A percentile compares a stretch with the other conserved stretches of the same genome.
phyloP scores from a whole-genome alignment of 768 basidiomycete genomes.

The Phanerochaete sordida region DNA sequence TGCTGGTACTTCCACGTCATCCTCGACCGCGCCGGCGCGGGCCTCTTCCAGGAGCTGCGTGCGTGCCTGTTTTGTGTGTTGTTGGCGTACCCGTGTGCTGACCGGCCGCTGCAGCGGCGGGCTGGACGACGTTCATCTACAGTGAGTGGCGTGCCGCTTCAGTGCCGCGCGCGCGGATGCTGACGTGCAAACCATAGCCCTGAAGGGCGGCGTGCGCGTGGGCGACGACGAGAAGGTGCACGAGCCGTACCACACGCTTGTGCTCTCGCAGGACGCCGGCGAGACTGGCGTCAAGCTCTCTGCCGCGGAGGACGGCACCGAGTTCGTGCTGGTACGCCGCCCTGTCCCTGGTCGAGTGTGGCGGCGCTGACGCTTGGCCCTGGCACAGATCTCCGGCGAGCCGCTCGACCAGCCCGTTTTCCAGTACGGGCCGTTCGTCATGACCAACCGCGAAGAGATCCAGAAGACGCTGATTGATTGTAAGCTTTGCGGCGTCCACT shows the following conservation, averaged over 20 bases:
- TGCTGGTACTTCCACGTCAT: conserved; percentile 90
- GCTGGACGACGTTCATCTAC: conserved; percentile 90
- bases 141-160: conserved; percentile 39
- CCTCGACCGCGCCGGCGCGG: conserved; percentile 48
- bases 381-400: conserved; percentile 69
- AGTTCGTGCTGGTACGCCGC: conserved; percentile 64
- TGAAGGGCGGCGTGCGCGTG: conserved; percentile 64
- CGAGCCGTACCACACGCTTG: conserved; percentile 72
- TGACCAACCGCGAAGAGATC: conserved; percentile 79
- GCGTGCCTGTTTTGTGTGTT: conserved; percentile 25
- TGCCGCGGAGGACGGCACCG: conserved; percentile 57
- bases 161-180: neutral
- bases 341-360: neutral
- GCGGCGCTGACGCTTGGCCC: neutral
- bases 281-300: conserved; percentile 71
- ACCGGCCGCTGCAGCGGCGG: conserved; percentile 44
- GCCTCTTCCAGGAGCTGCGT: conserved; percentile 83
- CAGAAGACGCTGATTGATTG: conserved; percentile 80
- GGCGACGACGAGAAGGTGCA: conserved; percentile 47
- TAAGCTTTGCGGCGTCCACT: conserved; percentile 30
- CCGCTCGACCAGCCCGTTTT: conserved; percentile 86
- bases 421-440: conserved; percentile 87
- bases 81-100: neutral
- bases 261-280: conserved; percentile 57
- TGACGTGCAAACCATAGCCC: conserved; percentile 35